A percentile compares a stretch with the other conserved stretches of the same genome.
These are phyloP conservation scores for Botrytis sinoallii DNA, from an alignment of 2,329 filamentous ascomycete species.

Conservation along the genomic window DNA sequence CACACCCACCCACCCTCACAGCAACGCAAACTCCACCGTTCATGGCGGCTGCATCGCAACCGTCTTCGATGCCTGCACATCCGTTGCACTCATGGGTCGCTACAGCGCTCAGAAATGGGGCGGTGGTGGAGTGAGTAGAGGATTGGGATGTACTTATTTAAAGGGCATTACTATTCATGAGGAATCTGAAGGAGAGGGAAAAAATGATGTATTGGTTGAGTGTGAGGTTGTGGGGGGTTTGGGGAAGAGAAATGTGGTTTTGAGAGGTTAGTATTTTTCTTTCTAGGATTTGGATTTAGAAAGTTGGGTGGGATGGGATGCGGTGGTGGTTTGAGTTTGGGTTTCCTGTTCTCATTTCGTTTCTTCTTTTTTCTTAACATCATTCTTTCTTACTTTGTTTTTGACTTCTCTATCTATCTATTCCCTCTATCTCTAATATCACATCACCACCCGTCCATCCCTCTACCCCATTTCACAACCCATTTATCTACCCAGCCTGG, in stretches of 20 bases:
- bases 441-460: not conserved
- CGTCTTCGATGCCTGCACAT: slow-evolving; percentile 2
- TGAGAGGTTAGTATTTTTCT: not conserved
- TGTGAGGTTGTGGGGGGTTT: not conserved
- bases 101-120: not conserved
- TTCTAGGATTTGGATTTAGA: no score
- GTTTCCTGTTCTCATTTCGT: no score
- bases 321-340: not conserved
- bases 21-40: not conserved
- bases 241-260: slow-evolving; percentile 9
- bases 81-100: not conserved
- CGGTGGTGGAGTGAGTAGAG: not conserved
- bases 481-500: no score
- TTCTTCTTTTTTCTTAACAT: no score
- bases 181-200: not conserved
- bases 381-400: no score
- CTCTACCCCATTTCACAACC: no score
- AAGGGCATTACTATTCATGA: not conserved
- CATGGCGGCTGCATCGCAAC: slow-evolving; percentile 6
- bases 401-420: not conserved
- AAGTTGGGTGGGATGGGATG: not conserved
- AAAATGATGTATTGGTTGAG: not conserved
- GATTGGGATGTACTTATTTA: not conserved
- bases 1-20: not conserved
- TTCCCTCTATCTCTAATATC: not conserved